These are phyloP conservation scores for Diaporthe sp. DNA, from an alignment of 2,329 filamentous ascomycete genomes.

Conservation along the genomic window DNA sequence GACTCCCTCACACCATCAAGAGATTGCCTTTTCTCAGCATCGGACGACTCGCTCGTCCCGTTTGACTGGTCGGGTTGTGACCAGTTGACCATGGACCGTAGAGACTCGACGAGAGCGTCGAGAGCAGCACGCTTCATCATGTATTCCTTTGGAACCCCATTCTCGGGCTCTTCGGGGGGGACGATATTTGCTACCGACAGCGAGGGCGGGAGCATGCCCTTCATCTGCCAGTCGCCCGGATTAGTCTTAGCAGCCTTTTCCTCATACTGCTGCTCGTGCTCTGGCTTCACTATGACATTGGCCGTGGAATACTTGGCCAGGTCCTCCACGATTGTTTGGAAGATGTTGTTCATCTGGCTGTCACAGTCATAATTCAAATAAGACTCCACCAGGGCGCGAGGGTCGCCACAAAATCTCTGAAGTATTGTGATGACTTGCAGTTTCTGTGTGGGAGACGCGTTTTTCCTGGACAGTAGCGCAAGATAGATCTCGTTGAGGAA, in stretches of 20 bases:
- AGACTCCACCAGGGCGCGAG: slow-evolving; percentile 90
- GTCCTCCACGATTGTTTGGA: slow-evolving; percentile 94
- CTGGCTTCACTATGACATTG: slow-evolving; percentile 79
- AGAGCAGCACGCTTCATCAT: slow-evolving; percentile 90
- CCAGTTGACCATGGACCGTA: slow-evolving; percentile 95
- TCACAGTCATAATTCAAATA: slow-evolving; percentile 99
- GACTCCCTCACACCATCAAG: slow-evolving; percentile 75
- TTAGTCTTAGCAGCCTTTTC: slow-evolving; percentile 78
- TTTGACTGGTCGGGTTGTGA: slow-evolving; percentile 78
- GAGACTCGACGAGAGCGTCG: slow-evolving; percentile 88
- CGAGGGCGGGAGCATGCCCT: slow-evolving; percentile 87
- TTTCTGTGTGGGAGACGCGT: slow-evolving; percentile 90
- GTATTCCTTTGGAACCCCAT: slow-evolving; percentile 88
- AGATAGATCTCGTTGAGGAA: slow-evolving; percentile 98
- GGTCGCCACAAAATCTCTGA: slow-evolving; percentile 86
- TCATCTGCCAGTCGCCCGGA: slow-evolving; percentile 85
- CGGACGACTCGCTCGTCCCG: slow-evolving; percentile 62
- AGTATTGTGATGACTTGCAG: slow-evolving; percentile 90
- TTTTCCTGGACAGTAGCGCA: slow-evolving; percentile 88
- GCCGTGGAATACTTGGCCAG: slow-evolving; percentile 88
- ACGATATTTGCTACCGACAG: slow-evolving; percentile 84
- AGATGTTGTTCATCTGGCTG: slow-evolving; percentile 95
- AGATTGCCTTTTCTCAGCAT: slow-evolving; percentile 68
- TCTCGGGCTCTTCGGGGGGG: slow-evolving; percentile 71
- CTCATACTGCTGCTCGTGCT: slow-evolving; percentile 89